Conservation (phyloP, 2,329 filamentous ascomycete species). For the Chaetomiaceae sp. region DNA sequence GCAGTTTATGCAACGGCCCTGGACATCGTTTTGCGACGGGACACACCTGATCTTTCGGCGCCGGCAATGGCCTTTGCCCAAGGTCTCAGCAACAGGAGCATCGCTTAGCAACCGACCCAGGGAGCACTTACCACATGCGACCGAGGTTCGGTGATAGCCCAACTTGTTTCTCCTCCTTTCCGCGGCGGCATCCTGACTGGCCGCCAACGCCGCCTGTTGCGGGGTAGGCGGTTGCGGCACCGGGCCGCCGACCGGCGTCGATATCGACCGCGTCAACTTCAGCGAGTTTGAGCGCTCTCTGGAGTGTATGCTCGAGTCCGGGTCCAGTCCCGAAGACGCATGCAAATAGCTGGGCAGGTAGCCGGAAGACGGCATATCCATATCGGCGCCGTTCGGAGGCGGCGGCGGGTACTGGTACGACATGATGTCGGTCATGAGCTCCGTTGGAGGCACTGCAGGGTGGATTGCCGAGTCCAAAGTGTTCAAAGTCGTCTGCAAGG, state of each 20-base stretch:
- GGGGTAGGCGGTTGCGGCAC: constrained; percentile 22
- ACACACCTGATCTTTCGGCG: constrained; percentile 91
- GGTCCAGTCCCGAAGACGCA: constrained; percentile 28
- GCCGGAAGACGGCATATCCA: constrained; percentile 36
- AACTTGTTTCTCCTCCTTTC: constrained; percentile 76
- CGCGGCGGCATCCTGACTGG: constrained; percentile 33
- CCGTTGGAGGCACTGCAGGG: constrained; percentile 25
- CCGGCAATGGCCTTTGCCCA: constrained; percentile 70
- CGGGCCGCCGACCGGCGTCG: constrained; percentile 42
- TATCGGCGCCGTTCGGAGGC: constrained; percentile 36
- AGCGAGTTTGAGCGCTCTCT: constrained; percentile 34
- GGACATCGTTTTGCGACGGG: constrained; percentile 62
- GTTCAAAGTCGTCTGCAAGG: constrained; percentile 29
- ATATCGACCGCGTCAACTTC: constrained; percentile 44
- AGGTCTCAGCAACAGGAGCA: constrained; percentile 13
- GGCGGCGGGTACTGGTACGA: constrained; percentile 44
- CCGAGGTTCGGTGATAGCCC: constrained; percentile 89
- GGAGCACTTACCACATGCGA: constrained; percentile 79
- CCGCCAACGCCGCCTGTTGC: constrained; percentile 24
- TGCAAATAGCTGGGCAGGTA: constrained; percentile 33
- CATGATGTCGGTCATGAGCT: constrained; percentile 40
- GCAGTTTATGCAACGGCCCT: constrained; percentile 82
- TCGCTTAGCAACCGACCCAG: background rate
- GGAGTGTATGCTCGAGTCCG: constrained; percentile 29
- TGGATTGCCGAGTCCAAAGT: constrained; percentile 28